Percentiles rank a stretch among this genome's conserved stretches.
These are phyloP conservation scores for Gyrodon lividus DNA, from an alignment of 768 basidiomycete species.

Conservation along the genomic window DNA sequence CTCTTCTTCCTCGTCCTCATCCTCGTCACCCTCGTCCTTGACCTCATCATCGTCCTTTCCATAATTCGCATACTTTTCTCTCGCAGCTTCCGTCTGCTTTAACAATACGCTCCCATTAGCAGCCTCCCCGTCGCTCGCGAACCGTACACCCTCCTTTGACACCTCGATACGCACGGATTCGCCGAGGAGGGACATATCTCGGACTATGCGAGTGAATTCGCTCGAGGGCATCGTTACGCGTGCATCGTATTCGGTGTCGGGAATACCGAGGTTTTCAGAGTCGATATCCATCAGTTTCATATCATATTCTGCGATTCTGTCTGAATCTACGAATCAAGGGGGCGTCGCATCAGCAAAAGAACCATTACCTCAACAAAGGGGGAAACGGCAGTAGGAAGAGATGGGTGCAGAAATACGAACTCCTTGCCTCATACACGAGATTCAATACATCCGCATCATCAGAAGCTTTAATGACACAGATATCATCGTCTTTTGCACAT, in stretches of 20 bases:
- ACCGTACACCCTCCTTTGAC: slow-evolving; percentile 92
- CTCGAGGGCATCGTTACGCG: slow-evolving; percentile 80
- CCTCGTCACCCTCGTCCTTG: slow-evolving; percentile 39
- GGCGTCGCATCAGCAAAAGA: not conserved
- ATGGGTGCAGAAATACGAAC: slow-evolving; percentile 43
- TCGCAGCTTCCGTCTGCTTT: slow-evolving; percentile 64
- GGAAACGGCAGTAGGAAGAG: not conserved
- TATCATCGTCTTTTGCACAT: slow-evolving; percentile 95
- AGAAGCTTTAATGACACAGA: slow-evolving; percentile 83
- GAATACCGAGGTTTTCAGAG: slow-evolving; percentile 89
- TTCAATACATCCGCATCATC: slow-evolving; percentile 90
- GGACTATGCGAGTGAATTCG: slow-evolving; percentile 92
- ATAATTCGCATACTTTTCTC: slow-evolving; percentile 38
- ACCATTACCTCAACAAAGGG: not conserved
- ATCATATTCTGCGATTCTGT: slow-evolving; percentile 95
- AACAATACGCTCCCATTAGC: slow-evolving; percentile 88
- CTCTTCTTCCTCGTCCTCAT: slow-evolving; percentile 42
- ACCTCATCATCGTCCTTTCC: slow-evolving; percentile 44
- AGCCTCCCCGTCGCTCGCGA: slow-evolving; percentile 90
- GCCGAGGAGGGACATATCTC: slow-evolving; percentile 86
- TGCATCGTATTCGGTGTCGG: slow-evolving; percentile 96
- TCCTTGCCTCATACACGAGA: slow-evolving; percentile 86
- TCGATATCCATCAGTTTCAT: slow-evolving; percentile 99
- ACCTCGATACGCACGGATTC: slow-evolving; percentile 96
- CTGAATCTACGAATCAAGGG: slow-evolving; percentile 56